Evolutionary conservation across 1,284 basidiomycete genomes (phyloP), one percentile per base, ranked within the genome.

Genomic region (Microstroma glucosiphilum): DNA sequence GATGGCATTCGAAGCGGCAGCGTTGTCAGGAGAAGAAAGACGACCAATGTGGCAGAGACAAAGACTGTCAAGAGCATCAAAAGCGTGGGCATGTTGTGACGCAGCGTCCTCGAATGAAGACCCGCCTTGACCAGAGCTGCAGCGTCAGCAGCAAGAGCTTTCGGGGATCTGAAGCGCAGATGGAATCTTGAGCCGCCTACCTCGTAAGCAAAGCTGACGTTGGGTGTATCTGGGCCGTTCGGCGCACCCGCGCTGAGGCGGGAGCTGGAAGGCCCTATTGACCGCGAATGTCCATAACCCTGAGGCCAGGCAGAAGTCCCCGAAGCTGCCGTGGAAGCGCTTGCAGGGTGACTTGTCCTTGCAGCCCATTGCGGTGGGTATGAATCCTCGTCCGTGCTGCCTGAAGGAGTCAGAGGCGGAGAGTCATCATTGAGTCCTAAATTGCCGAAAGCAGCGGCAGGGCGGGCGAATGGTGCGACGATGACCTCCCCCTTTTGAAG

Each of bases 1-100:
- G 68, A 67, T 1, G 77, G 77, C 30, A 79, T 60, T 15, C 62
- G 65, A 12, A 79, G 62, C 8, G 77, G 77, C n/a, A 79, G 56
- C 1, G 75, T 78, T 1, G 70, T 70, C 46, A 79, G 66, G 58
- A 69, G 68, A 37, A 72, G 57, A 30, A 75, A 61, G 54, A 79
- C 62, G 60, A 69, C 61, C 25, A 65, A 61, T 1, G 77, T 79
- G 1, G 76, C 73, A 25, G 63, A 59, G 30, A 70, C 67, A 57
- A 79, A 77, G 49, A 69, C 62, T 49, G 64, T 40, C 11, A 67
- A 64, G 8, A 78, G 67, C 57, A 72, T 65, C 8, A 62, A 54
- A 2, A 77, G 58, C 15, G 72, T 67, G 3, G 68, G 73, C 40
- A 75, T 49, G 56, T 70, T 68, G 0, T 74, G 75, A n/a, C 67